These are phyloP conservation scores for Bryum argenteum DNA, from an alignment of 225 moss, liverwort and hornwort species.

Conservation along the genomic window DNA sequence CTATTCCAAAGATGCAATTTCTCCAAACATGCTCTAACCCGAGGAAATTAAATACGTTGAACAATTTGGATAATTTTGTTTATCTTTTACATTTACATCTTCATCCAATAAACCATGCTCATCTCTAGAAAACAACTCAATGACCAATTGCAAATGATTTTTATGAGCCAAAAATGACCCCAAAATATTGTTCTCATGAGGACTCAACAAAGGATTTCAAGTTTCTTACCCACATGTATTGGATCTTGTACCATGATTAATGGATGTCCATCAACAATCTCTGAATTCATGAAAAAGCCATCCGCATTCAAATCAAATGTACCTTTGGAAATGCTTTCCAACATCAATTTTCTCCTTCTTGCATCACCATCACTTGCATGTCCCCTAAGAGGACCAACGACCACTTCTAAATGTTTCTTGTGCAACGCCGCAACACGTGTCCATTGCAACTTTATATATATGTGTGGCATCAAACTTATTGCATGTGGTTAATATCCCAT, in stretches of 20 bases:
- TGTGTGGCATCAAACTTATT: background rate
- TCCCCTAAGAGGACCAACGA: background rate
- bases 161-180: background rate
- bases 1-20: background rate
- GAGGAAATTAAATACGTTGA: background rate
- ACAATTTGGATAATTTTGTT: background rate
- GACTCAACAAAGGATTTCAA: background rate
- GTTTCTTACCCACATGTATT: background rate
- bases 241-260: background rate
- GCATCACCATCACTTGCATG: background rate
- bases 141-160: background rate
- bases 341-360: background rate
- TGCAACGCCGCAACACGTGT: background rate
- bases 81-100: conserved; percentile 5
- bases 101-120: background rate
- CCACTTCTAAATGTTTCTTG: background rate
- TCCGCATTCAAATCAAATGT: background rate
- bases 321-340: background rate
- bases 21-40: background rate
- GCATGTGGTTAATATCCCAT: background rate
- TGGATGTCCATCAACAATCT: background rate
- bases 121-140: background rate
- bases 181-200: background rate
- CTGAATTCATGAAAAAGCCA: background rate
- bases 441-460: background rate